A percentile compares a stretch with the other conserved stretches of the same genome.
phyloP scores from a whole-genome alignment of 345 rosid genomes.

The Boechera retrofracta region DNA sequence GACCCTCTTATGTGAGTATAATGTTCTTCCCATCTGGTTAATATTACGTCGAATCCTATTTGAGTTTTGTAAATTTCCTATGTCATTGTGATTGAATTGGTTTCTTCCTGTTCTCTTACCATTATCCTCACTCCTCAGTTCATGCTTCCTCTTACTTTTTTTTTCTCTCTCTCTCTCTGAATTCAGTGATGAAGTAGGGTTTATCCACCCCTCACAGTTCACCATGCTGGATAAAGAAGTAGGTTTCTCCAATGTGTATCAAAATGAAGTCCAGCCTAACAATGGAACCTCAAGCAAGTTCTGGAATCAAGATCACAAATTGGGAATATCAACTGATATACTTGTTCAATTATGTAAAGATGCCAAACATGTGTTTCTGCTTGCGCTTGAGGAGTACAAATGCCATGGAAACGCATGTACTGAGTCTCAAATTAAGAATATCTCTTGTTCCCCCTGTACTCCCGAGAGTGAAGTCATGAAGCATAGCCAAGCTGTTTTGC shows the following conservation, averaged over 20 bases:
- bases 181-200: constrained; percentile 83
- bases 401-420: constrained; percentile 10
- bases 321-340: constrained; percentile 76
- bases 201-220: constrained; percentile 89
- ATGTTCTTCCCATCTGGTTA: too few relatives aligned
- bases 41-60: too few relatives aligned
- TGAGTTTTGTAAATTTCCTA: not conserved
- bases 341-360: constrained; percentile 63
- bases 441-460: constrained; percentile 4
- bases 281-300: constrained; percentile 48
- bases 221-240: constrained; percentile 52
- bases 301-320: constrained; percentile 76
- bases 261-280: constrained; percentile 9
- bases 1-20: constrained; percentile 77
- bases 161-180: constrained; percentile 15
- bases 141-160: constrained; percentile 10
- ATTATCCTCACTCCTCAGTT: not conserved
- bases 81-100: not conserved
- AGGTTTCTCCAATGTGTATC: constrained; percentile 25
- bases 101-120: not conserved
- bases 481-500: constrained; percentile 74
- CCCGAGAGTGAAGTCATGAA: constrained; percentile 61
- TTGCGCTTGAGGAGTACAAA: constrained; percentile 51
- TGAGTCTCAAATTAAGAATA: constrained; percentile 28
- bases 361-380: constrained; percentile 63